These are phyloP conservation scores for Myriosclerotinia duriaeana DNA, from an alignment of 2,329 filamentous ascomycete genomes.

Conservation along the genomic window DNA sequence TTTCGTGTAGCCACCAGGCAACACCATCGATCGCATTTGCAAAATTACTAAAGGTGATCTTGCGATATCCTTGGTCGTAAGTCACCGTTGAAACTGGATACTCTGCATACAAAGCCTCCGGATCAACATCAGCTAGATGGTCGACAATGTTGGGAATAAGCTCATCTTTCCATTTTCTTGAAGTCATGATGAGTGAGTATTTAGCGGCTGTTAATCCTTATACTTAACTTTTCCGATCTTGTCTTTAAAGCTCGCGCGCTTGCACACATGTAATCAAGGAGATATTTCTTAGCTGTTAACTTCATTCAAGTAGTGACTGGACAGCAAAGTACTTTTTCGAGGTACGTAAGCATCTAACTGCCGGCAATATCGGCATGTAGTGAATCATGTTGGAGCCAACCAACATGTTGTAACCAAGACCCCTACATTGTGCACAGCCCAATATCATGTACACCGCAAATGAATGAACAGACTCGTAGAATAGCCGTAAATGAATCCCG, in stretches of 20 bases:
- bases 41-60: conserved; percentile 26
- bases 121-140: background rate
- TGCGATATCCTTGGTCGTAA: conserved; percentile 19
- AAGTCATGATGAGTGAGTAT: background rate
- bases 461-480: too few species aligned
- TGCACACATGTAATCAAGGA: background rate
- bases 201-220: background rate
- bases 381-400: background rate
- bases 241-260: background rate
- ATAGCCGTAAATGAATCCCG: too few species aligned
- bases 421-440: too few species aligned
- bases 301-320: background rate
- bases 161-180: background rate
- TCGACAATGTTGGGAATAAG: background rate
- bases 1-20: conserved; percentile 27
- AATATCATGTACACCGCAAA: too few species aligned
- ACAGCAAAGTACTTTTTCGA: background rate
- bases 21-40: conserved; percentile 29
- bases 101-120: conserved; percentile 9
- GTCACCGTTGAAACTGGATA: conserved; percentile 3
- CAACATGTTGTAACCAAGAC: background rate
- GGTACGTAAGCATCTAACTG: background rate
- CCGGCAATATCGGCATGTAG: background rate
- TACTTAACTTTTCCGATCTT: background rate
- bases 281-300: background rate